Percentiles rank a stretch among this genome's conserved stretches.
phyloP scores from a whole-genome alignment of 2,329 filamentous ascomycete genomes.

The Sclerotinia borealis region DNA sequence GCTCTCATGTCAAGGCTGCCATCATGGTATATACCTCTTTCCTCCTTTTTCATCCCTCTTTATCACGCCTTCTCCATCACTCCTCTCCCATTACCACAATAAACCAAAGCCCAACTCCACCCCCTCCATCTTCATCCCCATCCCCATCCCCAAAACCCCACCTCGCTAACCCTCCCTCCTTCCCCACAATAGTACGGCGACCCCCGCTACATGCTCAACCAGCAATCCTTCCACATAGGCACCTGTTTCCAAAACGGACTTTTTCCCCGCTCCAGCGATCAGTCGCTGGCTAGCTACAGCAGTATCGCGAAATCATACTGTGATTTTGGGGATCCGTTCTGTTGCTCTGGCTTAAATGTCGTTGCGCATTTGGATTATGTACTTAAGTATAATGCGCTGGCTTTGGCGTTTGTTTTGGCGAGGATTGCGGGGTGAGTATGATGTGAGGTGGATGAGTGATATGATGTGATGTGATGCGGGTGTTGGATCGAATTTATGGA shows the following conservation, averaged over 20 bases:
- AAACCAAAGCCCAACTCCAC: too few species aligned
- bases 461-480: too few species aligned
- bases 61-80: too few species aligned
- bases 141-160: too few species aligned
- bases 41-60: not conserved
- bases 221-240: not conserved
- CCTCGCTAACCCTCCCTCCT: not conserved
- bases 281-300: not conserved
- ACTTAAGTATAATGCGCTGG: not conserved
- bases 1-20: not conserved
- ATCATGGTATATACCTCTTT: not conserved
- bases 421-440: not conserved
- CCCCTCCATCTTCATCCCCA: accelerated
- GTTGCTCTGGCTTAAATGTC: not conserved
- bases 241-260: constrained; percentile 5
- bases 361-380: not conserved
- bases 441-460: not conserved
- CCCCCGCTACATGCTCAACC: not conserved
- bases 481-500: too few species aligned
- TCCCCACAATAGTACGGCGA: not conserved
- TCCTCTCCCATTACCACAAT: too few species aligned
- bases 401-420: not conserved
- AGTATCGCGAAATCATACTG: not conserved
- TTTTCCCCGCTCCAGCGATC: not conserved
- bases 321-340: constrained; percentile 3